Conservation (phyloP, 2,329 filamentous ascomycete species). For the Verticillium nonalfalfae region DNA sequence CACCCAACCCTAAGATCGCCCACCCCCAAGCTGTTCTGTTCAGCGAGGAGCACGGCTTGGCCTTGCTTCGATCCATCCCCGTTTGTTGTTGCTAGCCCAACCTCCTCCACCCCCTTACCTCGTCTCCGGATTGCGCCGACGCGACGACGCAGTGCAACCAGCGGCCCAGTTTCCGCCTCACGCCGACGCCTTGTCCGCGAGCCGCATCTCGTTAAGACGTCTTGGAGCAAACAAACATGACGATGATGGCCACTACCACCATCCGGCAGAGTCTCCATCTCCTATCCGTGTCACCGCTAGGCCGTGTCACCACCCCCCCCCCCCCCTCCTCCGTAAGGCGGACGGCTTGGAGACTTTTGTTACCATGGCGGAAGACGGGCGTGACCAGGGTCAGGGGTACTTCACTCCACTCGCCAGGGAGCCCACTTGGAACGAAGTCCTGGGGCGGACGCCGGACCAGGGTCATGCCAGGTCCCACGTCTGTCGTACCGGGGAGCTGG, state of each 20-base stretch:
- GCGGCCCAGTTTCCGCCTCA: background rate
- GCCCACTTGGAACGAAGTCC: slow-evolving; percentile 1
- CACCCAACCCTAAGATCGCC: background rate
- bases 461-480: slow-evolving; percentile 9
- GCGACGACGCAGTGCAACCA: background rate
- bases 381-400: slow-evolving; percentile 2
- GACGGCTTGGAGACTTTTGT: background rate
- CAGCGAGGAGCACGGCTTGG: background rate
- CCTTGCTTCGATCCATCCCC: background rate
- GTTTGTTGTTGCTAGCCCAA: background rate
- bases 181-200: background rate
- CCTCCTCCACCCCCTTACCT: background rate
- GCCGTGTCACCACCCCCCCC: too few species aligned
- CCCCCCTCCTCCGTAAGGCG: background rate
- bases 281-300: background rate
- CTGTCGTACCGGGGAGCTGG: slow-evolving; percentile 13
- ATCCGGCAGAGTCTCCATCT: background rate
- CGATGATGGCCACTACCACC: background rate
- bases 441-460: slow-evolving; percentile 1
- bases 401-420: background rate
- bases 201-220: background rate
- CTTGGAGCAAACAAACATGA: background rate
- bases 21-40: background rate
- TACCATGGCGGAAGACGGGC: background rate
- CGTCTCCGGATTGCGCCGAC: background rate